A percentile compares a stretch with the other conserved stretches of the same genome.
These are phyloP conservation scores for Penicillium sp. DNA, from an alignment of 2,329 filamentous ascomycete genomes.

Conservation along the genomic window DNA sequence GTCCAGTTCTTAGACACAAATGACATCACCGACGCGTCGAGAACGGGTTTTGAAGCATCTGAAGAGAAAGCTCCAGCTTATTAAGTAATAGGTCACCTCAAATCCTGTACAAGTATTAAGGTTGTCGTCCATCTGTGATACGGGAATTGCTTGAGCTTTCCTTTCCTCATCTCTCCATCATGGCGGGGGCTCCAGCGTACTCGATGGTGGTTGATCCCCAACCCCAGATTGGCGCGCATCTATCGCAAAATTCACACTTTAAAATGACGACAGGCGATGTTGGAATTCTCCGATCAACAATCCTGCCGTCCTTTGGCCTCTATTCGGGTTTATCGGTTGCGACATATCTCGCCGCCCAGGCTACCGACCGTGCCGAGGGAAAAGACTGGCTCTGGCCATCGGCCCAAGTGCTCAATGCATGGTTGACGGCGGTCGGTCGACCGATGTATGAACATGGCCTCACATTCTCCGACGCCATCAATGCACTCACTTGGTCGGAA, in stretches of 20 bases:
- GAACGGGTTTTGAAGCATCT: not conserved
- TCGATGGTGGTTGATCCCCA: slow-evolving; percentile 2
- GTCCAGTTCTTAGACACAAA: not conserved
- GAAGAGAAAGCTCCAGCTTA: not conserved
- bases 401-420: slow-evolving; percentile 52
- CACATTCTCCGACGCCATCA: slow-evolving; percentile 43
- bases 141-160: not conserved
- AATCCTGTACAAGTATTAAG: too few relatives aligned
- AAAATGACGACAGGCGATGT: slow-evolving; percentile 28
- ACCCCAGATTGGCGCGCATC: not conserved
- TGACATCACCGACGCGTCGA: slow-evolving; percentile 1
- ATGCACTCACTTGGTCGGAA: slow-evolving; percentile 48
- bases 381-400: slow-evolving; percentile 57
- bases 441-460: slow-evolving; percentile 44
- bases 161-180: not conserved
- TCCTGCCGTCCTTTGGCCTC: slow-evolving; percentile 51
- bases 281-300: slow-evolving; percentile 49
- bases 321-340: slow-evolving; percentile 49
- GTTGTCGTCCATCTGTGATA: too few relatives aligned
- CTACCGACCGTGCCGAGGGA: slow-evolving; percentile 51
- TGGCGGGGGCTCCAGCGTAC: slow-evolving; percentile 1
- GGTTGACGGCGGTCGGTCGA: slow-evolving; percentile 55
- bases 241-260: not conserved
- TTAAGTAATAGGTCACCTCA: not conserved
- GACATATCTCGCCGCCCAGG: slow-evolving; percentile 48